These are phyloP conservation scores for Elongisporangium undulatum DNA, from an alignment of 352 stramenopile genomes.

Conservation along the genomic window DNA sequence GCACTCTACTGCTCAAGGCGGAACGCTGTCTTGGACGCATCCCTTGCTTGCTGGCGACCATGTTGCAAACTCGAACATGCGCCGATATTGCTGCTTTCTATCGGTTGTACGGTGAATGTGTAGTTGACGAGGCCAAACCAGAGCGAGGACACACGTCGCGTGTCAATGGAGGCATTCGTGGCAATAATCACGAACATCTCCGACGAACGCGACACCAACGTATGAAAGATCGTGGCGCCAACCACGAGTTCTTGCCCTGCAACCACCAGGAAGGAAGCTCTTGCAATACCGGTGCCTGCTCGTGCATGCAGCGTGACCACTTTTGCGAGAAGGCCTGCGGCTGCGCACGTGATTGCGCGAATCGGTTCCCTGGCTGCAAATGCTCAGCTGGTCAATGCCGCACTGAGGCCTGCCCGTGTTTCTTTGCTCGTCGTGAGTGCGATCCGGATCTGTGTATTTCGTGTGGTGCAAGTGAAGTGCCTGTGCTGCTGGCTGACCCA, in stretches of 20 bases:
- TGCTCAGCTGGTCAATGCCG: conserved; percentile 55
- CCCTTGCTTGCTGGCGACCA: conserved; percentile 32
- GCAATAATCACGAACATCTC: conserved; percentile 68
- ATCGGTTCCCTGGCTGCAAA: conserved; percentile 70
- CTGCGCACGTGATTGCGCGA: conserved; percentile 63
- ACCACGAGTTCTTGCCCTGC: conserved; percentile 72
- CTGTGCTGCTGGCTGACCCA: conserved; percentile 37
- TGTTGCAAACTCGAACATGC: conserved; percentile 43
- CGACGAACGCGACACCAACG: conserved; percentile 64
- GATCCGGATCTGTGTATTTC: conserved; percentile 60
- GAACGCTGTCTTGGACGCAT: conserved; percentile 26
- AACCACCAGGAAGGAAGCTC: conserved; percentile 34
- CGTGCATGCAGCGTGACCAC: conserved; percentile 79
- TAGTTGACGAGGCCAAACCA: not conserved
- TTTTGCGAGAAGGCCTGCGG: conserved; percentile 71
- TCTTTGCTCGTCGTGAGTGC: conserved; percentile 64
- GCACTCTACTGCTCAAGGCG: conserved; percentile 36
- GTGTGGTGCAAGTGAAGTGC: conserved; percentile 65
- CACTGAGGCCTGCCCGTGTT: conserved; percentile 61
- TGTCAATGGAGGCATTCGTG: conserved; percentile 15
- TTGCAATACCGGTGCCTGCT: conserved; percentile 64
- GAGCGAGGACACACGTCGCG: not conserved
- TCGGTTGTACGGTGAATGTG: not conserved
- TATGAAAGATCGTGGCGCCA: conserved; percentile 76
- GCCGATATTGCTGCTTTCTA: conserved; percentile 20